Evolutionary conservation across 352 stramenopile genomes (phyloP).

Genomic region (Aphanomyces euteiches): DNA sequence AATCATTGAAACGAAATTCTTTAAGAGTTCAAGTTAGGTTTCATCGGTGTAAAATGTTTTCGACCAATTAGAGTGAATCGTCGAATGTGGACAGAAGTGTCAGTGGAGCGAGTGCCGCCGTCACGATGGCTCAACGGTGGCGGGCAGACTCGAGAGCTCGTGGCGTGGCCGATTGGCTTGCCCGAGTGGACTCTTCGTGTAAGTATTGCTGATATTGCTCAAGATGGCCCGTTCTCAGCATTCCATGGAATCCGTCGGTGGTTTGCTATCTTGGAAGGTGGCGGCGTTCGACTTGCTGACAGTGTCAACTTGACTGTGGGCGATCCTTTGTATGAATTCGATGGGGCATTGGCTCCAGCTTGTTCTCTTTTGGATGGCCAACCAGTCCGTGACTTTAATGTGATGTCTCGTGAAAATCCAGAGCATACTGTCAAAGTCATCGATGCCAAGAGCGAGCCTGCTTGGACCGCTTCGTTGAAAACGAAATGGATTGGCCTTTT

Average conservation of each 20-base stretch:
- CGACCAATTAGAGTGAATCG: too few relatives aligned
- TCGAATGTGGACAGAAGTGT: conserved; percentile 4
- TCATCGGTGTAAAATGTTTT: too few relatives aligned
- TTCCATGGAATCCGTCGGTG: conserved; percentile 23
- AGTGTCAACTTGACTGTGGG: conserved; percentile 8
- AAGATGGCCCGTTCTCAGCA: conserved; percentile 22
- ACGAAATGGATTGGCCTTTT: conserved; percentile 17
- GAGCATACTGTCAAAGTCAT: not conserved
- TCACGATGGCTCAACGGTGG: conserved; percentile 22
- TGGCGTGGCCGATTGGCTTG: conserved; percentile 8
- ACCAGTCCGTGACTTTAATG: conserved; percentile 19
- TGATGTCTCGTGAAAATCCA: conserved; percentile 21
- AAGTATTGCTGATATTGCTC: conserved; percentile 13
- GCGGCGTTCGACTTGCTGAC: conserved; percentile 9
- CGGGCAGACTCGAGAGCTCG: conserved; percentile 24
- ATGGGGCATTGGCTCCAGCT: conserved; percentile 12
- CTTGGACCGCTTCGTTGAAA: not conserved
- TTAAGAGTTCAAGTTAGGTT: not conserved
- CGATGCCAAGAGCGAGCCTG: conserved; percentile 1
- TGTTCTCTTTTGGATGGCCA: conserved; percentile 11
- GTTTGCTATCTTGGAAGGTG: conserved; percentile 14
- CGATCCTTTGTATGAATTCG: conserved; percentile 20
- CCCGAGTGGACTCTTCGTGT: conserved; percentile 10
- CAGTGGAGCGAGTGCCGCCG: not conserved
- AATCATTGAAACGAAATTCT: not conserved